Percentiles rank a stretch among this genome's conserved stretches.
phyloP scores from a whole-genome alignment of 495 filamentous ascomycete species.

The Letharia columbiana region DNA sequence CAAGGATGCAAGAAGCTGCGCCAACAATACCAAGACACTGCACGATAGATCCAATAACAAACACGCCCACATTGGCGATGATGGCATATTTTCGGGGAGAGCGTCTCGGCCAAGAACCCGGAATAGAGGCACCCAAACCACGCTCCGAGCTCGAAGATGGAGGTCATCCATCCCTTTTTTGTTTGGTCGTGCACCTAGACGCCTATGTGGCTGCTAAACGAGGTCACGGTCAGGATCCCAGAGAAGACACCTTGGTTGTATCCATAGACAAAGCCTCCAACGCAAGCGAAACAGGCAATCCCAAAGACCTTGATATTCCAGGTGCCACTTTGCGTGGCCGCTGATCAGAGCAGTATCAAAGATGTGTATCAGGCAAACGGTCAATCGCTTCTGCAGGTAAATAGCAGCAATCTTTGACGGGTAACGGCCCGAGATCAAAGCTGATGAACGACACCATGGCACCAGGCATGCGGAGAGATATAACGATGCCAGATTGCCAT shows the following conservation, averaged over 20 bases:
- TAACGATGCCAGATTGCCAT: not conserved
- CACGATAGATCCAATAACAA: slow-evolving; percentile 68
- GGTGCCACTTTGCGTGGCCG: not conserved
- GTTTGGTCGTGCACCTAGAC: slow-evolving; percentile 52
- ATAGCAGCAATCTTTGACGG: not conserved
- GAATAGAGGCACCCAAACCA: slow-evolving; percentile 71
- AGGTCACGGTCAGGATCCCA: slow-evolving; percentile 56
- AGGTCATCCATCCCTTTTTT: slow-evolving; percentile 68
- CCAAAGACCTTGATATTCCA: slow-evolving; percentile 60
- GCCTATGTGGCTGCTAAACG: slow-evolving; percentile 51
- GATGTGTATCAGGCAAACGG: not conserved
- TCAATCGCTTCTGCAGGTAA: not conserved
- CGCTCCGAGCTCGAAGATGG: slow-evolving; percentile 74
- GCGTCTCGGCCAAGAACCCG: slow-evolving; percentile 64
- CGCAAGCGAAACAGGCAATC: slow-evolving; percentile 66
- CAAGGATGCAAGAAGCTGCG: slow-evolving; percentile 52
- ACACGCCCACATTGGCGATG: slow-evolving; percentile 60
- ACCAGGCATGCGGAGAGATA: not conserved
- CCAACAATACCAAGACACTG: slow-evolving; percentile 55
- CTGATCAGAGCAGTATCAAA: not conserved
- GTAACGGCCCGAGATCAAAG: not conserved
- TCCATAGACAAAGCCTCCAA: slow-evolving; percentile 55
- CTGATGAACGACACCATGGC: not conserved
- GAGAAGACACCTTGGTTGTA: slow-evolving; percentile 80
- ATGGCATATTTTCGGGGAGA: slow-evolving; percentile 71